Evolutionary conservation across 2,329 filamentous ascomycete species (phyloP), one percentile per base, ranked within the genome.

Genomic region (Colletotrichum gloeosporioides): DNA sequence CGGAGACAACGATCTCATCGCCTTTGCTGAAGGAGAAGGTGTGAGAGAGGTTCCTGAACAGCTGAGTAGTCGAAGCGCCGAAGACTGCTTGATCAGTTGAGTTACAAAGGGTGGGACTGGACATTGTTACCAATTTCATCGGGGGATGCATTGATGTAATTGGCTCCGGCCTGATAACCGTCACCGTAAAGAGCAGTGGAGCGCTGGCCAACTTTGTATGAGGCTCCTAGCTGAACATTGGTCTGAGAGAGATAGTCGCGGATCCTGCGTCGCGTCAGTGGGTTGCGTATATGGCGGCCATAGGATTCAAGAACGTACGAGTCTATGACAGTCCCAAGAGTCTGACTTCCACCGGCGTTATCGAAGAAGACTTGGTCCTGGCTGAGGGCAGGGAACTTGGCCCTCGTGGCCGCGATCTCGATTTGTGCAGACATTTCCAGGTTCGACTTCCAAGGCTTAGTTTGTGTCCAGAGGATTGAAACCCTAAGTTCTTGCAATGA

Each of bases 171-270:
- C 67, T 88, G 85, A 79, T 92, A 92, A 18, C 92, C 95, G 34
- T 88, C 85, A 4, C 86, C 83, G 81, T 93, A 95, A 29, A 89
- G 87, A 25, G 87, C 84, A 2, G 91, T 94, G 0, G 94, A 92
- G 55, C 87, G 84, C 78, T 90, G 86, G 12, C 92, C 90, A 2
- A 91, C 87, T 7, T 87, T 86, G 81, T 96, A 96, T 0, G 90
- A 92, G 4, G 93, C 94, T 25, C 94, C 94, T 1, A 96, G 89
- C 82, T 96, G 95, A 57, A 96, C 94, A 78, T 96, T 96, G 77
- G 88, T 93, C 32, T 88, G 89, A 49, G 89, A 86, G 10, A 96
- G 88, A 79, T 96, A 96, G 29, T 92, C 87, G 2, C 87, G 87
- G 71, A 96, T 92, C 2, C 92, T 92, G 82, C 25, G 12, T 4